Base-by-base conservation (phyloP, 2,329 filamentous ascomycete species). In the Decorospora gaudefroyi region DNA sequence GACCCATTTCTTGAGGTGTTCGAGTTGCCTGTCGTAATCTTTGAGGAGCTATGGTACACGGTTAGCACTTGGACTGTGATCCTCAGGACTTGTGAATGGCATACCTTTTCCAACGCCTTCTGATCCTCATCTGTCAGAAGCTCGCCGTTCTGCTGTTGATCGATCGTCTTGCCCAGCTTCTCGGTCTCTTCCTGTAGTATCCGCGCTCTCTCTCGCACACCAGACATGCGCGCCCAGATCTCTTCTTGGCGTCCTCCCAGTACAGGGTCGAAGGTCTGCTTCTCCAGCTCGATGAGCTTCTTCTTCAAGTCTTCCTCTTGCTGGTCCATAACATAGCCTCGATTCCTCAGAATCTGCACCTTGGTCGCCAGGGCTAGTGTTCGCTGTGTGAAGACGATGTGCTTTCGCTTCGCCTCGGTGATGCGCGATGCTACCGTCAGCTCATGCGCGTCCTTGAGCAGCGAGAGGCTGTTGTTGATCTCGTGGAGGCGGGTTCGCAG, bases 221-320 rank as follows among this genome's bases (percentile, higher is more conserved):
- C 81, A 34, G 90, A 85, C 73, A 93, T 81, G 31, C 88, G 77
- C 53, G 88, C 90, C 88, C 88, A 93, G 30, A 93, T 83, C 74
- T 93, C 88, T 70, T 93, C 89, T 64, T 89, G 85, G 55, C 87
- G 77, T 2, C 87, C 88, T 25, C 81, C 81, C 42, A 92, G 78
- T 6, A 84, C 84, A 6, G 89, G 88, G 62, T 93, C 88, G 53
- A 84, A 83, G 18, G 90, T 81, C 36, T 78, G 76, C 61, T 82
- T 81, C 66, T 91, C 86, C 45, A 93, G 74, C 16, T 74, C 77
- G 61, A 84, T 75, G 46, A 95, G 75, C 66, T 88, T 87, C 57
- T 83, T 82, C 68, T 86, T 84, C 31, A 95, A 69, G 54, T 87
- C 85, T 61, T 95, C 89, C 69, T 95, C 88, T 51, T 88, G 84